Conservation (phyloP, 768 basidiomycete genomes). For the Favolaschia claudopus region DNA sequence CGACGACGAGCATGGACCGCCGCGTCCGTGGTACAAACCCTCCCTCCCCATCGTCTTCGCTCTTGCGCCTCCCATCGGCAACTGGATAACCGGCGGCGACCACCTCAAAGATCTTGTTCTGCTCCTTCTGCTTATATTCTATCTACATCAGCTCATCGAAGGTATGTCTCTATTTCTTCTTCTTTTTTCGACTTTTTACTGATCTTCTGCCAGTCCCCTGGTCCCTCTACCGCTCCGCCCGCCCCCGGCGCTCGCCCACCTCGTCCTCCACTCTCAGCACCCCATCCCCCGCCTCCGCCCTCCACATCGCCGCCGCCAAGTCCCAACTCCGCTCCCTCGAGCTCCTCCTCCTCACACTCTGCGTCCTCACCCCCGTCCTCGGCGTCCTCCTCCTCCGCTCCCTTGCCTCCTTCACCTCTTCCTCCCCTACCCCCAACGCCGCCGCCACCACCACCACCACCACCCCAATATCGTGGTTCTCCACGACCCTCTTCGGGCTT, state of each 20-base stretch:
- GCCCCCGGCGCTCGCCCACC: slow-evolving; percentile 51
- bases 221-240: slow-evolving; percentile 65
- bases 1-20: no score
- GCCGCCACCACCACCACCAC: no score
- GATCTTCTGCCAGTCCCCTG: slow-evolving; percentile 65
- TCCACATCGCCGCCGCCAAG: slow-evolving; percentile 51
- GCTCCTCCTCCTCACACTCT: slow-evolving; percentile 66
- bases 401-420: slow-evolving; percentile 56
- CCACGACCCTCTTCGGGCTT: slow-evolving; percentile 76
- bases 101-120: slow-evolving; percentile 77
- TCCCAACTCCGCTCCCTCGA: slow-evolving; percentile 70
- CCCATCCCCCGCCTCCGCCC: slow-evolving; percentile 40
- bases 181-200: slow-evolving; percentile 3
- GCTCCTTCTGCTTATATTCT: slow-evolving; percentile 74
- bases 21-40: no score
- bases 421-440: slow-evolving; percentile 60
- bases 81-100: no score
- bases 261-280: slow-evolving; percentile 31
- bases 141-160: slow-evolving; percentile 85
- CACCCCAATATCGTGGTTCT: slow-evolving; percentile 77
- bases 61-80: no score
- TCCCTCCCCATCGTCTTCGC: no score
- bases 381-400: slow-evolving; percentile 74
- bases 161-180: slow-evolving; percentile 48
- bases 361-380: slow-evolving; percentile 70